Evolutionary conservation across 768 basidiomycete genomes (phyloP), one percentile per base, ranked within the genome.

Genomic region (Mycena galopus): DNA sequence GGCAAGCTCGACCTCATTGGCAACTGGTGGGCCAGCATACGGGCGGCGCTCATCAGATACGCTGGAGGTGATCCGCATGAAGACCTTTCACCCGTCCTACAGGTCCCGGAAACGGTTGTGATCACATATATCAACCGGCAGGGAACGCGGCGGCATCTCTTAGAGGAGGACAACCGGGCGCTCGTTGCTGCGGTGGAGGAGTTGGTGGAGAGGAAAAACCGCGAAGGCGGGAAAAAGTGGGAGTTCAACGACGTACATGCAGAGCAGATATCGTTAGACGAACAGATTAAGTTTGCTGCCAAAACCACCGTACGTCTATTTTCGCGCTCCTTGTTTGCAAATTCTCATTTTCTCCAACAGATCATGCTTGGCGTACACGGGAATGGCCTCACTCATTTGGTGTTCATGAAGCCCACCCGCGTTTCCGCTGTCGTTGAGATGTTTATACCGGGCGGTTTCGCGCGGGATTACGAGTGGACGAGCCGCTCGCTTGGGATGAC

Each of bases 391-490:
- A 88, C 89, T 44, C 91, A 92, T 76, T 80, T 91, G 33, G 83
- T 75, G 66, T 85, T 88, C 83, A 90, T 92, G 90, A 88, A 90
- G 37, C 81, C 83, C 25, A 89, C 87, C 6, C 87, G 86, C 2
- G 78, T 88, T 27, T 85, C 88, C 29, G 87, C 90, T 21, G 89
- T 92, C 25, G 87, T 92, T 75, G 91, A 92, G 78, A 85, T 92
- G 12, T 89, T 92, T 81, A 86, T 82, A 69, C 90, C 90, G 0
- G 81, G 78, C 11, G 91, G 90, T 7, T 91, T 89, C 77, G 88
- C 91, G 47, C 85, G 88, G 73, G 91, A 91, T 76, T 91, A 92
- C 77, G 88, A 91, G 75, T 92, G 90, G 86, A 92, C 91, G 8
- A 79, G 86, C 4, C 79, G 85, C 35, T 84, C 88, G 3, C 77